phyloP scores from a whole-genome alignment of 1,139 yeast genomes.

The Yamadazyma diospyri region DNA sequence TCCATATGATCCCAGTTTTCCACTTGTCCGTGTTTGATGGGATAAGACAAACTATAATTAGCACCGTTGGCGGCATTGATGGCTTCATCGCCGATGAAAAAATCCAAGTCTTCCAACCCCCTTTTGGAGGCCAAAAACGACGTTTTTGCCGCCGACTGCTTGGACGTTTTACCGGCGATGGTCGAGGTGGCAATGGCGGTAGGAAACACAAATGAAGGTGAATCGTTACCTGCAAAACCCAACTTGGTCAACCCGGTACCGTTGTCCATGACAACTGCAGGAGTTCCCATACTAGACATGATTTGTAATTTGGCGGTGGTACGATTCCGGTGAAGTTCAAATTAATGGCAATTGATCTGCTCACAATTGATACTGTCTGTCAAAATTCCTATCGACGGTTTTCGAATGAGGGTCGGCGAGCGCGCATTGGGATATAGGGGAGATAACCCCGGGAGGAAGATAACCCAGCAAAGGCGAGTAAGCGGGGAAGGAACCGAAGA shows the following conservation, averaged over 20 bases:
- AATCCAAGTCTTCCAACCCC: slow-evolving; percentile 93
- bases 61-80: slow-evolving; percentile 85
- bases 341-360: too few species aligned
- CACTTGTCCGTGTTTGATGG: slow-evolving; percentile 95
- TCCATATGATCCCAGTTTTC: slow-evolving; percentile 99
- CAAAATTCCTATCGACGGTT: too few species aligned
- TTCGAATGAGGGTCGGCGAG: too few species aligned
- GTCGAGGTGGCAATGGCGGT: slow-evolving; percentile 90
- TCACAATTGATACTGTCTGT: too few species aligned
- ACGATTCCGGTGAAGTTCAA: background rate
- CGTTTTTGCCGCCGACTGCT: slow-evolving; percentile 37
- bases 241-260: slow-evolving; percentile 98
- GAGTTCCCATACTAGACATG: slow-evolving; percentile 68
- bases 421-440: too few species aligned
- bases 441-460: too few species aligned
- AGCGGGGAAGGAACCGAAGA: too few species aligned
- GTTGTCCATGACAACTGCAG: slow-evolving; percentile 96
- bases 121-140: slow-evolving; percentile 62
- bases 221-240: slow-evolving; percentile 98
- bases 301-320: background rate
- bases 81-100: slow-evolving; percentile 95
- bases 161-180: slow-evolving; percentile 33
- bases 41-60: slow-evolving; percentile 83
- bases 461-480: too few species aligned
- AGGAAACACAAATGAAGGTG: slow-evolving; percentile 96